Evolutionary conservation across 2,329 filamentous ascomycete genomes (phyloP), one percentile per base, ranked within the genome.

Genomic region (Triangularia setosa): DNA sequence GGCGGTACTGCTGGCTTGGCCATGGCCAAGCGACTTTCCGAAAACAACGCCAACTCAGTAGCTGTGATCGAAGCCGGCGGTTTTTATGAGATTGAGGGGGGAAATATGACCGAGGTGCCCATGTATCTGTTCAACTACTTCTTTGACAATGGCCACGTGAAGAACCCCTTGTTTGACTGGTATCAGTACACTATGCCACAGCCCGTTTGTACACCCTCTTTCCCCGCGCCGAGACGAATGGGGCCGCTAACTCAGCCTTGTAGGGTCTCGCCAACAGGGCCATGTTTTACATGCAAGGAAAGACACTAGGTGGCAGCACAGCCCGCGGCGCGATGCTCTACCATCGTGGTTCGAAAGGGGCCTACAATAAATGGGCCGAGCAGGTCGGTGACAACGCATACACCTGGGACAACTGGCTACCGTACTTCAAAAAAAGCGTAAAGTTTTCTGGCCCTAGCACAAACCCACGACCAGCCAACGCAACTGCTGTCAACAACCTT

Each of bases 41-140:
- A 30, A 30, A 11, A 30, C 27, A 30, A 30, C 3, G 27, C 27
- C 27, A 30, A 30, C 27, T 72, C 68, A 1, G 77, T 79, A 12
- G 77, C 76, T 24, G 74, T 79, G 2, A 67, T 80, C 33, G 78
- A 80, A 67, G 78, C 77, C 1, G 78, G 78, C 1, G 65, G 67
- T 1, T 75, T 75, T 30, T 72, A 75, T 52, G 74, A 79, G 66
- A 64, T 74, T n/a, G 61, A 61, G 24, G 58, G 55, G 21, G 56
- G 64, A 35, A 67, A 67, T 40, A 18, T 21, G 1, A 67, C 28
- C 30, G 30, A 44, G n/a, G 63, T 68, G 1, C 67, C 67, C 6
- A 33, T 18, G 1, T 69, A 66, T 14, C 71, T 16, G 30, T 69
- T 69, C 58, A 64, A 66, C 6, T 67, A 35, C 6, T 23, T 61